These are phyloP conservation scores for Sugiyamaella smithiae DNA, from an alignment of 805 yeast genomes.

Conservation along the genomic window DNA sequence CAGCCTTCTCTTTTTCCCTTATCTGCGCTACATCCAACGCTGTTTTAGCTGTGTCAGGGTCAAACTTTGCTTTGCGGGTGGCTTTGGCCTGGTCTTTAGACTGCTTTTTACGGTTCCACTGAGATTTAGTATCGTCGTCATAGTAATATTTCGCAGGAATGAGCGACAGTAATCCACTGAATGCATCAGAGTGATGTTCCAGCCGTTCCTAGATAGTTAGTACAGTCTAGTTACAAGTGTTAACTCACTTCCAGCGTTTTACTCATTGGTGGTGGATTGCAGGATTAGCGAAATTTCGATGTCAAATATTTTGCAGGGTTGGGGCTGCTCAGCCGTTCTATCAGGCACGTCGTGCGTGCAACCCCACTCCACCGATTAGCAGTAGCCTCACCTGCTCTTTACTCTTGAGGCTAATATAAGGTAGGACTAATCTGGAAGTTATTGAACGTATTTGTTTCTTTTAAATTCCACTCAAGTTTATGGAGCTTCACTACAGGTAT, in stretches of 20 bases:
- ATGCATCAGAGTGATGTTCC: constrained; percentile 45
- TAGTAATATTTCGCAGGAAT: constrained; percentile 94
- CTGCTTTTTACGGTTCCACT: constrained; percentile 85
- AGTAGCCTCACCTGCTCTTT: too few species aligned
- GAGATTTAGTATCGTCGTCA: constrained; percentile 84
- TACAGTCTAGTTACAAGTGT: neutral
- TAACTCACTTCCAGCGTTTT: constrained; percentile 22
- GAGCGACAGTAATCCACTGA: constrained; percentile 82
- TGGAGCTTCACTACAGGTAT: too few species aligned
- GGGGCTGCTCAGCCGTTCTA: neutral
- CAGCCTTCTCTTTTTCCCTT: constrained; percentile 35
- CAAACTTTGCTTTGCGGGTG: constrained; percentile 68
- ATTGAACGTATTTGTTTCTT: too few species aligned
- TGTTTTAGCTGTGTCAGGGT: constrained; percentile 48
- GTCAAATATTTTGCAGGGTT: constrained; percentile 1
- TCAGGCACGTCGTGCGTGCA: too few species aligned
- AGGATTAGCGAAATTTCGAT: constrained; percentile 5
- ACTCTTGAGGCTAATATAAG: too few species aligned
- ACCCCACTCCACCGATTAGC: too few species aligned
- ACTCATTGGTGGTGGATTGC: constrained; percentile 18
- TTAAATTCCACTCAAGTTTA: too few species aligned
- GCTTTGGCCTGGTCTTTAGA: constrained; percentile 57
- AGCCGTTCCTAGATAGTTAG: constrained; percentile 31
- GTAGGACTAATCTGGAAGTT: too few species aligned
- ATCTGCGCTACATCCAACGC: constrained; percentile 35